phyloP scores from a whole-genome alignment of 2,329 filamentous ascomycete genomes.

The Cladosporium cucumerinum region DNA sequence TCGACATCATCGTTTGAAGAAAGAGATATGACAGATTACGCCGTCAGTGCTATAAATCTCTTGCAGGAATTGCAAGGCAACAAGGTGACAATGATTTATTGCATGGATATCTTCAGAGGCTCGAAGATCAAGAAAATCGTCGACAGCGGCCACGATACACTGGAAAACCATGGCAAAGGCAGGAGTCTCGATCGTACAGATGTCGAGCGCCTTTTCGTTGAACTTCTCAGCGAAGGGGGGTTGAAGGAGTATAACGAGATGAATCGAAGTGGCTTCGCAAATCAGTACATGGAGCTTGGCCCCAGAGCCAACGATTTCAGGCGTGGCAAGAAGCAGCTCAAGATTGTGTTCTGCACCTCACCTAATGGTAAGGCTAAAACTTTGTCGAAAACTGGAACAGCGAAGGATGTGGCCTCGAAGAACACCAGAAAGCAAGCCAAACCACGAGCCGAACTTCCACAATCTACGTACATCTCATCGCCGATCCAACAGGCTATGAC shows the following conservation, averaged over 20 bases:
- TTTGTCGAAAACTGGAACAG: constrained; percentile 15
- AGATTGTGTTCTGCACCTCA: constrained; percentile 50
- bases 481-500: constrained; percentile 49
- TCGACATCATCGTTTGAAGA: constrained; percentile 67
- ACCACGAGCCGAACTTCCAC: constrained; percentile 31
- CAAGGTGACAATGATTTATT: constrained; percentile 71
- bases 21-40: constrained; percentile 74
- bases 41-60: constrained; percentile 66
- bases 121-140: constrained; percentile 59
- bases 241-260: constrained; percentile 59
- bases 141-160: constrained; percentile 48
- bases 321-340: constrained; percentile 43
- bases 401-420: constrained; percentile 22
- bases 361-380: constrained; percentile 17
- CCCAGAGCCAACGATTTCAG: constrained; percentile 47
- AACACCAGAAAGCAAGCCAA: constrained; percentile 26
- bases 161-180: constrained; percentile 65
- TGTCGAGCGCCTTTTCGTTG: constrained; percentile 78
- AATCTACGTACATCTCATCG: constrained; percentile 66
- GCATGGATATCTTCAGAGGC: constrained; percentile 79
- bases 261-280: constrained; percentile 59
- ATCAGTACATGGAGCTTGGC: constrained; percentile 63
- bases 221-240: constrained; percentile 69
- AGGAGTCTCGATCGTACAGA: constrained; percentile 69
- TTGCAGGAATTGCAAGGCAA: constrained; percentile 57